Percentiles rank a stretch among this genome's conserved stretches.
These are phyloP conservation scores for Acephala macrosclerotiorum DNA, from an alignment of 2,329 filamentous ascomycete species.

Conservation along the genomic window DNA sequence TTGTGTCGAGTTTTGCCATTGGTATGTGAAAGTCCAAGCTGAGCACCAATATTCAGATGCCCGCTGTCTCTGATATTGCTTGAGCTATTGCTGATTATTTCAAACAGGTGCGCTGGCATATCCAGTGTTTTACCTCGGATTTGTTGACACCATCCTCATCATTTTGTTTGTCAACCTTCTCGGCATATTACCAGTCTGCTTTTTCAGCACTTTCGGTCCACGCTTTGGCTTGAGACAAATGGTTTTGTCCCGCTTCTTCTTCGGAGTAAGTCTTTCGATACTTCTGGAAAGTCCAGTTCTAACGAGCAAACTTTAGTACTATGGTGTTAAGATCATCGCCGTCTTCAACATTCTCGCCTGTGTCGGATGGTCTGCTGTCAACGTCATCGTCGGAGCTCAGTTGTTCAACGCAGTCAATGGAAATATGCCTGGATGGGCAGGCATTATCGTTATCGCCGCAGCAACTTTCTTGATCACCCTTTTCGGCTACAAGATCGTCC, in stretches of 20 bases:
- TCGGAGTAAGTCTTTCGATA: slow-evolving; percentile 66
- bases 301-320: slow-evolving; percentile 21
- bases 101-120: slow-evolving; percentile 66
- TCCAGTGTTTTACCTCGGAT: slow-evolving; percentile 74
- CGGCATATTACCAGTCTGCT: slow-evolving; percentile 75
- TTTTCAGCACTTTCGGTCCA: slow-evolving; percentile 80
- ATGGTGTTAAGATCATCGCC: slow-evolving; percentile 57
- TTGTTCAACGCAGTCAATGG: slow-evolving; percentile 77
- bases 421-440: slow-evolving; percentile 74
- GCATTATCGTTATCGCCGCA: slow-evolving; percentile 76
- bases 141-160: slow-evolving; percentile 74
- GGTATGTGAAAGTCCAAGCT: background rate
- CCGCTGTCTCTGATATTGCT: slow-evolving; percentile 70
- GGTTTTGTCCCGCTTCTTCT: slow-evolving; percentile 80
- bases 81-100: background rate
- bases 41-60: slow-evolving; percentile 46
- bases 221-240: slow-evolving; percentile 79
- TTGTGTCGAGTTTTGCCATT: slow-evolving; percentile 52
- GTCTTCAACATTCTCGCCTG: slow-evolving; percentile 75
- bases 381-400: slow-evolving; percentile 81
- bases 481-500: slow-evolving; percentile 79
- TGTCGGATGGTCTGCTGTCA: slow-evolving; percentile 79
- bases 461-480: slow-evolving; percentile 74
- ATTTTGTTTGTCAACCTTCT: slow-evolving; percentile 80
- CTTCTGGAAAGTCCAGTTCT: slow-evolving; percentile 10